Evolutionary conservation across 352 stramenopile genomes (phyloP).

Genomic region (Pythium dissimile): DNA sequence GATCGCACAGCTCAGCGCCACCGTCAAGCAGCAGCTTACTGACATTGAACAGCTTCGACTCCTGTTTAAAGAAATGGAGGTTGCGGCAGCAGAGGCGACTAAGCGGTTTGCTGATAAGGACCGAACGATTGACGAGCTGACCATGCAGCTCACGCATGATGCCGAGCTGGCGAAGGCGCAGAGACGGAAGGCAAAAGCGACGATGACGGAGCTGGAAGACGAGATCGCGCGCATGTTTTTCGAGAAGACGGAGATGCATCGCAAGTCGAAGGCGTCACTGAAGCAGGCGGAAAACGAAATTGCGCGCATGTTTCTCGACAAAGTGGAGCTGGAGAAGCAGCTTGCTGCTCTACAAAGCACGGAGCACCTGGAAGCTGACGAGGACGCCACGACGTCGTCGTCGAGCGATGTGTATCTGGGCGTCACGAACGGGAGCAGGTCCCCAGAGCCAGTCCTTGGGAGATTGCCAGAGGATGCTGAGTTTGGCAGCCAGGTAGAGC

Average conservation of each 20-base stretch:
- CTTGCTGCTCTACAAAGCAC: conserved; percentile 1
- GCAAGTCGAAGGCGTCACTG: conserved; percentile 49
- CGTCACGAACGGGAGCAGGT: neutral
- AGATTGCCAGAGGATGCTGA: neutral
- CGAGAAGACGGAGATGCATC: conserved; percentile 43
- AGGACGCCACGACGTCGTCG: neutral
- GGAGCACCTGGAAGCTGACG: too few relatives aligned
- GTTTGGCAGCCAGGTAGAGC: neutral
- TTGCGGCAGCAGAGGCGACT: neutral
- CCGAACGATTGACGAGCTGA: conserved; percentile 27
- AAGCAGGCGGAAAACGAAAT: conserved; percentile 59
- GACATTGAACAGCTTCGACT: neutral
- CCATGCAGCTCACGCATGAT: conserved; percentile 24
- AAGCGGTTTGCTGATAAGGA: conserved; percentile 14
- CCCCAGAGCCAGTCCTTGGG: too few relatives aligned
- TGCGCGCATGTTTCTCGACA: conserved; percentile 46
- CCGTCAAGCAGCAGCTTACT: conserved; percentile 29
- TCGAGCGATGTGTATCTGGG: too few relatives aligned
- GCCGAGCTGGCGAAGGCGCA: conserved; percentile 29
- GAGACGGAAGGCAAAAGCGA: conserved; percentile 34
- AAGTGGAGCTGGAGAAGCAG: conserved; percentile 48
- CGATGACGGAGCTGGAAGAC: conserved; percentile 45
- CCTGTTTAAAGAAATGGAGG: neutral
- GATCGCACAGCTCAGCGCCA: conserved; percentile 34
- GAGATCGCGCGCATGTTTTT: conserved; percentile 49